Evolutionary conservation across 441 rosid genomes (phyloP), one percentile per base, ranked within the genome.

Genomic region (Adansonia madagascariensis): DNA sequence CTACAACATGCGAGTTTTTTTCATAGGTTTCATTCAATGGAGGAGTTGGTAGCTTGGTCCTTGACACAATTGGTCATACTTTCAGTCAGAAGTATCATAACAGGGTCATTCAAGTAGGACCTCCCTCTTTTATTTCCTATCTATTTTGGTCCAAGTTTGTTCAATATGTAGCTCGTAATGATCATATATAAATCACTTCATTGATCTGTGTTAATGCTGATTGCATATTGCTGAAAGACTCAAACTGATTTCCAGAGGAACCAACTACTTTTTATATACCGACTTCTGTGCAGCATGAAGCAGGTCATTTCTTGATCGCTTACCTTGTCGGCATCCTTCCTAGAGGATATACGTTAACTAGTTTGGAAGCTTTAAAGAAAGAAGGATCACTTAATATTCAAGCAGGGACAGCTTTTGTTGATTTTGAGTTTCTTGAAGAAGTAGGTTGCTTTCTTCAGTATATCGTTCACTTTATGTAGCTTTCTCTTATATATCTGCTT

Each of bases 311-410:
- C 92, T 83, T 93, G 82, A 86, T 95, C 62, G 97, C 98, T 20
- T 95, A 91, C 83, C 82, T 95, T 84, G 84, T 91, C 4, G 98
- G 97, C 2, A 86, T 93, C 78, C 97, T 93, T 52, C 98, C 98
- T 0, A 89, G 84, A 55, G 92, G 93, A 75, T 95, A 89, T 75
- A 87, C 96, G 0, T 83, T 92, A 46, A 75, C 99, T 39, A 91
- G 98, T 77, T 82, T 91, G 70, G 95, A 92, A 68, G 97, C 97
- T 82, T 85, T 95, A 50, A 83, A 85, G 85, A 91, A 92, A 82
- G 94, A 93, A 88, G 98, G 99, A 60, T 92, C 98, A 64, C 91
- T 93, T 68, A 95, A 93, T 79, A 86, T 93, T 82, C 99, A 95
- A 89, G 99, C 94, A 15, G 98, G 98, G 62, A 89, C 95, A 50